A percentile compares a stretch with the other conserved stretches of the same genome.
Evolutionary conservation across 805 yeast species (phyloP).

Genomic region (Candida tallmaniae): DNA sequence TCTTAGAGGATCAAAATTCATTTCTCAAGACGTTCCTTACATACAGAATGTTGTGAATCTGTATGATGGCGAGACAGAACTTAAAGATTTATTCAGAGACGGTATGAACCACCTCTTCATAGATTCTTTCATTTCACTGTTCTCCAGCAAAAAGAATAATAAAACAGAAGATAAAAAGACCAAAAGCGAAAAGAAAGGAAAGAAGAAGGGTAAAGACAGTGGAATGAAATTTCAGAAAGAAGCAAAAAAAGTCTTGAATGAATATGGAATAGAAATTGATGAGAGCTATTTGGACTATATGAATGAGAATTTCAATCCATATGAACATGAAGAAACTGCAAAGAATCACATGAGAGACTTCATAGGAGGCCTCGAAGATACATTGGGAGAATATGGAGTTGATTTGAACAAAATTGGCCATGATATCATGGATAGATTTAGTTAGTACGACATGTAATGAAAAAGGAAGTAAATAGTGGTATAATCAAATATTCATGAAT

Average conservation of each 20-base stretch:
- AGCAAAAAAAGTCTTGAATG: constrained; percentile 10
- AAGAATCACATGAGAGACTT: constrained; percentile 2
- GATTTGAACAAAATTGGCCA: too few species aligned
- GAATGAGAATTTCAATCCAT: constrained; percentile 6
- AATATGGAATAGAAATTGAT: constrained; percentile 16
- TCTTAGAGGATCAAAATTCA: constrained; percentile 20
- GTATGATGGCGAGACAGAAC: constrained; percentile 8
- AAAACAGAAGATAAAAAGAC: neutral
- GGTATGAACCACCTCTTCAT: constrained; percentile 5
- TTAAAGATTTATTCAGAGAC: constrained; percentile 3
- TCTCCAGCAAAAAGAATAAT: neutral
- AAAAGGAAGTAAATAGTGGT: too few species aligned
- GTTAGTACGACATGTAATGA: too few species aligned
- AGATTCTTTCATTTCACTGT: constrained; percentile 1
- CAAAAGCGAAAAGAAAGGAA: constrained; percentile 1
- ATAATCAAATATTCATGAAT: too few species aligned
- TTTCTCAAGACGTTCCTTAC: constrained; percentile 15
- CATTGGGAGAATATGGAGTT: constrained; percentile 1
- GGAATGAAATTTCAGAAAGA: constrained; percentile 8
- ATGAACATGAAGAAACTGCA: neutral
- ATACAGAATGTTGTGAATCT: constrained; percentile 2
- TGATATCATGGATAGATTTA: constrained; percentile 1
- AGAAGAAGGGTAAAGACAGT: constrained; percentile 3
- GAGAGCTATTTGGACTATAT: constrained; percentile 13
- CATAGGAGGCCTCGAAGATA: constrained; percentile 1